phyloP scores from a whole-genome alignment of 495 filamentous ascomycete genomes.

The Penicillium soppii region DNA sequence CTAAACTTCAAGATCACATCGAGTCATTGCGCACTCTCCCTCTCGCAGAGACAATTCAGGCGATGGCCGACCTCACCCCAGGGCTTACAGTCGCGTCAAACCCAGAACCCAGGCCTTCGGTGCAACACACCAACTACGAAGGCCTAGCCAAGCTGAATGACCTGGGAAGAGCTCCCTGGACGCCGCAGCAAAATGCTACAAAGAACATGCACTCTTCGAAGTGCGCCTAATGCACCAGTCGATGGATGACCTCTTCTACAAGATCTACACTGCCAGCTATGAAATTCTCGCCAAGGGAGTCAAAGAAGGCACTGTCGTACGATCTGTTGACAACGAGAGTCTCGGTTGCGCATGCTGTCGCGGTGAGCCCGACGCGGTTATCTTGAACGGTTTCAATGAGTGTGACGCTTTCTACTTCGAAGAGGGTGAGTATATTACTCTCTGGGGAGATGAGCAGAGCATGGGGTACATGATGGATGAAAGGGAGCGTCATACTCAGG shows the following conservation, averaged over 20 bases:
- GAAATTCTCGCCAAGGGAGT: neutral
- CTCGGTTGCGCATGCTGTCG: conserved; percentile 9
- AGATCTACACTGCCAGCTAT: neutral
- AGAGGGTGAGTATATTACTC: conserved; percentile 1
- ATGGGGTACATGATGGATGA: neutral
- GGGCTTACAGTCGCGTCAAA: neutral
- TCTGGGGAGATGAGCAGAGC: conserved; percentile 5
- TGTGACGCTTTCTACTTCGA: conserved; percentile 8
- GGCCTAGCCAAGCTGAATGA: conserved; percentile 6
- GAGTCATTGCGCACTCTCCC: neutral
- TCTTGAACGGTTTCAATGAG: conserved; percentile 3
- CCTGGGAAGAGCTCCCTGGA: conserved; percentile 4
- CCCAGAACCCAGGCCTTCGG: neutral
- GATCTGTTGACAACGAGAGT: neutral
- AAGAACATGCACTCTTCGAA: conserved; percentile 7
- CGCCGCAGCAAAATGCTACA: neutral
- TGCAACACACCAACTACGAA: conserved; percentile 10
- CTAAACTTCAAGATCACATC: conserved; percentile 9
- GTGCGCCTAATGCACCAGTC: conserved; percentile 8
- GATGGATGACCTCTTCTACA: neutral
- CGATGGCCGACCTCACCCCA: conserved; percentile 4
- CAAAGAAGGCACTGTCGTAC: neutral
- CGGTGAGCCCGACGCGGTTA: conserved; percentile 7
- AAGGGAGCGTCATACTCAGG: neutral
- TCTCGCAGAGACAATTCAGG: conserved; percentile 3